Evolutionary conservation across 169 alveolate genomes (phyloP).

Genomic region (Eimeria mitis): DNA sequence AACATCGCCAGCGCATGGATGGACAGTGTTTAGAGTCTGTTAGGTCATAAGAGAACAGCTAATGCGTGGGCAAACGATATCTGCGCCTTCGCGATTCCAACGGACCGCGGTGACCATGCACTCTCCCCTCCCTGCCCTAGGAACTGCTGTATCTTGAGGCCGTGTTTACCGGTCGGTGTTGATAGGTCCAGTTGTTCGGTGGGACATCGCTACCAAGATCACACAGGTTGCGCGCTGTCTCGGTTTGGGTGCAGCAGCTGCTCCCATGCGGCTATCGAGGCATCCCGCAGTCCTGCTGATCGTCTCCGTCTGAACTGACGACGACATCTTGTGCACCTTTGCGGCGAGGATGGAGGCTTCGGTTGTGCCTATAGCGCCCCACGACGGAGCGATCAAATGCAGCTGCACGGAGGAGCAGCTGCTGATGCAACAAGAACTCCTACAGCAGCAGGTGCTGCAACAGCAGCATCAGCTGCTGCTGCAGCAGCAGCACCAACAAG

Average conservation of each 20-base stretch:
- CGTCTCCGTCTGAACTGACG: constrained; percentile 1
- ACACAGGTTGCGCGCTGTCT: neutral
- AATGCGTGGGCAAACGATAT: neutral
- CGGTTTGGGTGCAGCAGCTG: constrained; percentile 11
- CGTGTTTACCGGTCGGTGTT: constrained; percentile 5
- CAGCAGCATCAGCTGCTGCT: constrained; percentile 13
- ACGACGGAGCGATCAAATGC: constrained; percentile 5
- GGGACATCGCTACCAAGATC: neutral
- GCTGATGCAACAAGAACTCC: constrained; percentile 16
- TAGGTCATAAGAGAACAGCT: constrained; percentile 1
- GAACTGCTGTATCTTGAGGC: constrained; percentile 44
- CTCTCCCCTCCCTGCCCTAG: neutral
- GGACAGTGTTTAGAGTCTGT: constrained; percentile 1
- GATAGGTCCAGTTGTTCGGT: constrained; percentile 5
- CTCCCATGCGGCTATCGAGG: constrained; percentile 57
- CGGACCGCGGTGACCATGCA: constrained; percentile 52
- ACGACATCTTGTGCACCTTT: neutral
- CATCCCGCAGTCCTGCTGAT: constrained; percentile 23
- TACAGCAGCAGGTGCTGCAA: constrained; percentile 43
- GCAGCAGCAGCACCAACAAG: constrained; percentile 28
- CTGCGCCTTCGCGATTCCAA: constrained; percentile 34
- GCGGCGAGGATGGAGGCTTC: constrained; percentile 50
- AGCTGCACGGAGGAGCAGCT: constrained; percentile 44
- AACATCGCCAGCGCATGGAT: neutral
- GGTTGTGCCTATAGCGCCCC: constrained; percentile 21